A percentile compares a stretch with the other conserved stretches of the same genome.
phyloP scores from a whole-genome alignment of 192 early-diverging fungal species.

The Podila horticola region DNA sequence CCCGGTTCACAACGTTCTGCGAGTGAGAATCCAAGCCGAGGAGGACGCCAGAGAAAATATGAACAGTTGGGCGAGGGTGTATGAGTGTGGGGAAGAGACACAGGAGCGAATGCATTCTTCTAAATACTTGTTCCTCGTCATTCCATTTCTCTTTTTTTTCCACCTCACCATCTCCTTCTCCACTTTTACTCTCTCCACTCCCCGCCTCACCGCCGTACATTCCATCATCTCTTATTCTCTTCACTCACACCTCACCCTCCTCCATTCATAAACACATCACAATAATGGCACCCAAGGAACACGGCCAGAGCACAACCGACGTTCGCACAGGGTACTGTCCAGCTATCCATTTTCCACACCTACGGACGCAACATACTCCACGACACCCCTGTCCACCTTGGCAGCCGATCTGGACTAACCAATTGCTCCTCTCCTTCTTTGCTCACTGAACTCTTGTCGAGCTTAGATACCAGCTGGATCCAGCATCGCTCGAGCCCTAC shows the following conservation, averaged over 20 bases:
- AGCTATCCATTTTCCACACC: neutral
- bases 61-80: no score
- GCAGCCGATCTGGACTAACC: no score
- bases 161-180: neutral
- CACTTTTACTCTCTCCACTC: neutral
- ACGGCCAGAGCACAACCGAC: conserved; percentile 46
- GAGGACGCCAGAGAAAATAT: no score
- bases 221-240: neutral
- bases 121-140: neutral
- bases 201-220: neutral
- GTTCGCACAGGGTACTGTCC: conserved; percentile 36
- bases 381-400: neutral
- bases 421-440: neutral
- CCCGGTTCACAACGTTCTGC: no score
- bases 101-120: neutral
- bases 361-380: neutral
- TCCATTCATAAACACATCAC: neutral
- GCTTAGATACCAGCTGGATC: conserved; percentile 67
- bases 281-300: conserved; percentile 38
- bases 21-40: no score
- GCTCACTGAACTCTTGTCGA: neutral
- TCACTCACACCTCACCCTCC: neutral
- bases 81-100: no score
- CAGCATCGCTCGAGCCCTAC: conserved; percentile 66
- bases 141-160: neutral